Conservation (phyloP, 306 rosid genomes). For the Dalbergia cultrata region DNA sequence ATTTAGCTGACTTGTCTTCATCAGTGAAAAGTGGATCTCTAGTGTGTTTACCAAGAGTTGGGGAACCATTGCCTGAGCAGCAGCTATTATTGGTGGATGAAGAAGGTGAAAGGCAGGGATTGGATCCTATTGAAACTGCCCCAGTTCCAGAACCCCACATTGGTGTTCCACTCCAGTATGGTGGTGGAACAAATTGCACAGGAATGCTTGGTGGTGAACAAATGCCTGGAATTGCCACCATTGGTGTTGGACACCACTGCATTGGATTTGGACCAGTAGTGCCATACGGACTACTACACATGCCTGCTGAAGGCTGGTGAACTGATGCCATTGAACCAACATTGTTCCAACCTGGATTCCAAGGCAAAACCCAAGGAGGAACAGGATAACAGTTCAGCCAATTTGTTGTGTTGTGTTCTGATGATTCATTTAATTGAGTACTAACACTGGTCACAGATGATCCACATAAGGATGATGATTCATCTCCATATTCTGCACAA, state of each 20-base stretch:
- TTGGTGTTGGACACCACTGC: constrained; percentile 59
- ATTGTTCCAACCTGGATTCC: constrained; percentile 55
- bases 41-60: constrained; percentile 67
- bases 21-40: constrained; percentile 54
- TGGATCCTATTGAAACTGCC: constrained; percentile 51
- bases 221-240: constrained; percentile 61
- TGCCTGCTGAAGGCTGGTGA: no score
- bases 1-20: constrained; percentile 56
- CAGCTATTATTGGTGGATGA: constrained; percentile 57
- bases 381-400: constrained; percentile 55
- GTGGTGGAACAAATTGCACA: constrained; percentile 57
- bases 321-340: neutral
- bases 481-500: constrained; percentile 51
- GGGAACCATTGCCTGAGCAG: constrained; percentile 56
- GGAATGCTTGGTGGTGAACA: constrained; percentile 55
- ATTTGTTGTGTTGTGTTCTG: constrained; percentile 47
- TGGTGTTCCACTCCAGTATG: constrained; percentile 59
- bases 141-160: constrained; percentile 52
- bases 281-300: neutral
- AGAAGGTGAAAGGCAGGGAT: constrained; percentile 53
- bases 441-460: constrained; percentile 51
- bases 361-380: constrained; percentile 60
- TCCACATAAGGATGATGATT: constrained; percentile 46
- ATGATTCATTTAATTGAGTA: constrained; percentile 51
- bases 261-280: constrained; percentile 40